Conservation (phyloP, 1,139 yeast genomes). For the Lodderomyces metapsilosis region DNA sequence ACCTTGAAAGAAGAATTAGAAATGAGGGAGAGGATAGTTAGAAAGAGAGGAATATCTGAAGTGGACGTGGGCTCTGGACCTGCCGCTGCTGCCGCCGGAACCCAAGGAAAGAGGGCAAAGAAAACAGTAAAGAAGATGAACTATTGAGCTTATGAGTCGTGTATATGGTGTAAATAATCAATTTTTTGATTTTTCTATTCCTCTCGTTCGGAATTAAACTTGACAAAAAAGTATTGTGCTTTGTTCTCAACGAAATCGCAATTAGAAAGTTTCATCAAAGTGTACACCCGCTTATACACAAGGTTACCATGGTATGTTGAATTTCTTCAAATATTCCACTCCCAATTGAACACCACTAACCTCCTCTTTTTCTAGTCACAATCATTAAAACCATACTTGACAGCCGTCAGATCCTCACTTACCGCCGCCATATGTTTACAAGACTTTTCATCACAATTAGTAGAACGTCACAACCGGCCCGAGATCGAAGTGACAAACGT, state of each 20-base stretch:
- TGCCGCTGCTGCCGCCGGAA: not conserved
- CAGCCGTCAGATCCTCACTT: constrained; percentile 90
- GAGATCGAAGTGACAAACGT: constrained; percentile 78
- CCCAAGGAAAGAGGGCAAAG: not conserved
- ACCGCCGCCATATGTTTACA: constrained; percentile 95
- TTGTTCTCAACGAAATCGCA: not conserved
- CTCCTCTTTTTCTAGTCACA: constrained; percentile 53
- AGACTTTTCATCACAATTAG: constrained; percentile 92
- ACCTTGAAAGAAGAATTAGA: constrained; percentile 3
- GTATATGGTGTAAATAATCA: not conserved
- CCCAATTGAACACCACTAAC: constrained; percentile 5
- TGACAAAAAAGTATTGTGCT: not conserved
- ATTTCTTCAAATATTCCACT: not conserved
- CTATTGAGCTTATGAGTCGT: constrained; percentile 1
- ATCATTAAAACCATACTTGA: constrained; percentile 90
- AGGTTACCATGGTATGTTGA: constrained; percentile 8
- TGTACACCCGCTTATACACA: not conserved
- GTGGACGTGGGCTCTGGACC: not conserved
- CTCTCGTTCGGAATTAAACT: not conserved
- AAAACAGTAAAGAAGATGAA: constrained; percentile 2
- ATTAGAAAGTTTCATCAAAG: not conserved
- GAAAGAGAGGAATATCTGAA: constrained; percentile 2
- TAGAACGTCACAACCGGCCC: constrained; percentile 96
- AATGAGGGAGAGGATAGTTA: not conserved
- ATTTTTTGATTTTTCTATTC: not conserved